Evolutionary conservation across 257 asterid genomes (phyloP), one percentile per base, ranked within the genome.

Genomic region (Handroanthus guayacan): DNA sequence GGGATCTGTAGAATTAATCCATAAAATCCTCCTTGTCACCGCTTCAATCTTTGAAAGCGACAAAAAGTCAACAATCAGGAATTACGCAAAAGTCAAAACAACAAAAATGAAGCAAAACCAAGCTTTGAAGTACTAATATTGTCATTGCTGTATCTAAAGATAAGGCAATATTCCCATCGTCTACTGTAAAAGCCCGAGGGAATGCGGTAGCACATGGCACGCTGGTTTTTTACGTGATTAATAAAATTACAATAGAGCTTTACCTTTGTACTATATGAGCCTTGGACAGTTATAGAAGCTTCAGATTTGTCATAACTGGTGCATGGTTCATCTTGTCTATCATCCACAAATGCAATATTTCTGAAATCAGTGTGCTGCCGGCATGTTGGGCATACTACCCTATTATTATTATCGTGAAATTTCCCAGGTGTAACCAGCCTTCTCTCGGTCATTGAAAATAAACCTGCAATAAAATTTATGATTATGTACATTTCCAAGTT

Each of bases 231-330:
- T 51, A 71, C 57, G 52, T 60, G 74, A 75, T 62, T 79, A 38
- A 62, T 51, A 55, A 41, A 62, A 77, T 54, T 17, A 48, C 6
- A 63, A 63, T 62, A 58, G 60, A 62, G 17, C 69, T 16, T 38
- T 85, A 91, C 99, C 97, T 95, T 95, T 10, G 99, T 92, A 80
- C 99, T 89, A 76, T 95, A 95, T 78, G 99, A 95, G 75, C 99
- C 99, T 78, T 87, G 88, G 75, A 92, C 96, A 72, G 79, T 66
- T 25, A 88, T 54, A 69, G 84, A 84, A 78, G 82, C 86, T 86
- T 95, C 99, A 52, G 88, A 78, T 61, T 80, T 81, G 51, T 83
- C 90, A 65, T 65, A 68, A 41, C 69, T 79, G 58, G 68, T 77
- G 62, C 69, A 47, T 16, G 88, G 75, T 61, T 69, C 73, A 82